Evolutionary conservation across 164 flowering plant species (phyloP), one percentile per base, ranked within the genome.

Genomic region (grape (Vitis vinifera)): DNA sequence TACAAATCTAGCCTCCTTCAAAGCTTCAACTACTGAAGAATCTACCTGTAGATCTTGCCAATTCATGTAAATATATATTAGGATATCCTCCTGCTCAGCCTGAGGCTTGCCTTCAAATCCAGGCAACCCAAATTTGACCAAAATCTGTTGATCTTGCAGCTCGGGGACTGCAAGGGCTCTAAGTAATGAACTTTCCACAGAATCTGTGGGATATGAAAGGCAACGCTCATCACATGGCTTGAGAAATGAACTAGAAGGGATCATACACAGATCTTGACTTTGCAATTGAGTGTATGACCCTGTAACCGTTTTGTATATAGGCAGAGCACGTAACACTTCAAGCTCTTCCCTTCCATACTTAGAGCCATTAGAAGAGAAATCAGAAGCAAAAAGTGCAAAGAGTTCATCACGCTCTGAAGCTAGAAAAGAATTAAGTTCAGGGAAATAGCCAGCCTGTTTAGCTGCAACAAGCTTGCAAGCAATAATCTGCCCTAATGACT

Each of bases 41-140:
- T 93, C 92, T 17, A 61, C 63, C 70, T 93, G 90, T 59, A 95
- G 91, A 52, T 89, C 92, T 74, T 83, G 87, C 99, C 99, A 95
- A 70, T 95, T 95, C 63, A 76, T 75, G 64, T 77, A 89, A 2
- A 93, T 69, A 82, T 93, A 95, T 68, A 89, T 86, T 58, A 92
- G 80, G 59, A 95, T 85, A 73, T 85, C 95, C 70, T 93, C 98
- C 79, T 87, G 90, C 69, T 91, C 98, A 59, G 83, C 47, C 76
- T 79, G 86, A 73, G 88, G 63, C 78, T 91, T 95, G 30, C 53
- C 73, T 73, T 88, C 93, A 83, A 83, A 95, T 10, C 84, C 92
- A 72, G 94, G 96, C 83, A 95, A 78, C 9, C 89, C 97, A 87
- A 93, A 95, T 73, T 81, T 88, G n/a, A 89, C 85, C 73, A 95